Base-by-base conservation (phyloP, 2,329 filamentous ascomycete genomes). In the Chaetomium olivaceum region DNA sequence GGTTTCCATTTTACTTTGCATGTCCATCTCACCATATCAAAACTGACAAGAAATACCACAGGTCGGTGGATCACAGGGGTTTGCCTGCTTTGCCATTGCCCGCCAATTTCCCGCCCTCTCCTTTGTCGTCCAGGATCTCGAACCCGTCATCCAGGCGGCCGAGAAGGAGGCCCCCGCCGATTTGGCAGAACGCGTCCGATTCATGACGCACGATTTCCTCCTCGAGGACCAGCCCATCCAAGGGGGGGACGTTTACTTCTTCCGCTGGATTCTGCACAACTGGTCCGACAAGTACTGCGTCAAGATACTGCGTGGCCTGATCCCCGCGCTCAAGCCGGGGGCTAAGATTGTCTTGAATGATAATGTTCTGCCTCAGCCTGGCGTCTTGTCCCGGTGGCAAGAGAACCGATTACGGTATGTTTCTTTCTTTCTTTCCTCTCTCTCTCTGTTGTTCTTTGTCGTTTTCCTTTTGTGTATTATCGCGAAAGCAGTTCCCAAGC, bases 261-360 rank as follows among this genome's bases (percentile, higher is more conserved):
- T 52, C 50, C 50, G 50, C 50, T 52, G 50, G 25, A 52, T 25
- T 12, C 23, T 52, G 50, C 50, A 52, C 50, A 52, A 52, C 50
- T 52, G 50, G 50, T 27, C 50, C 23, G 50, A 52, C 50, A 52
- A 52, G 50, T 52, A 52, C 50, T 52, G 50, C 50, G 50, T 52
- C 23, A 52, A 52, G 50, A 52, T 52, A 11, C 50, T 52, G 12
- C 50, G 50, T 16, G 50, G 50, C 5, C 23, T 52, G 12, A 52
- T 52, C 23, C 50, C 50, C 23, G 50, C 50, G 8, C 50, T 52
- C 23, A 52, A 52, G 11, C 9, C 21, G 5, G 50, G 50, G 4
- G 50, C 50, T 21, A 52, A 52, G 50, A 21, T 52, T 14, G 23
- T 52, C 1, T 27, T 52, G 50, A 52, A 52, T 12, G 25, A 52